These are phyloP conservation scores for Cladophialophora chaetospira DNA, from an alignment of 2,329 filamentous ascomycete genomes.

Conservation along the genomic window DNA sequence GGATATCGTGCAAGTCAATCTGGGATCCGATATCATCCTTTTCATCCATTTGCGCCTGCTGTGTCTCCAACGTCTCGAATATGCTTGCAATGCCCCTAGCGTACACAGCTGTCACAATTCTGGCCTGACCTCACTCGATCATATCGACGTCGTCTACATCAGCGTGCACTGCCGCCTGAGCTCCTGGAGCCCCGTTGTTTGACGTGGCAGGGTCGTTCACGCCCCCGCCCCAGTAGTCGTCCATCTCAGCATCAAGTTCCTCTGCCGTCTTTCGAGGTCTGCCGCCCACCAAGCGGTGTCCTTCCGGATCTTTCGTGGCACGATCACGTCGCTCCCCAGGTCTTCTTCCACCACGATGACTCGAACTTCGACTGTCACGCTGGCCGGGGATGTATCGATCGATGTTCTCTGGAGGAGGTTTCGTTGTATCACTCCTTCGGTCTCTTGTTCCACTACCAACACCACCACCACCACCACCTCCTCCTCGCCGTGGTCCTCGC, in stretches of 20 bases:
- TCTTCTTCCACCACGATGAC: constrained; percentile 48
- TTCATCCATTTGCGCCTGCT: background rate
- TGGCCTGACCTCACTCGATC: constrained; percentile 58
- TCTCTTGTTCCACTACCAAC: constrained; percentile 42
- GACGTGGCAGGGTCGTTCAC: constrained; percentile 41
- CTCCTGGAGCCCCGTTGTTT: constrained; percentile 36
- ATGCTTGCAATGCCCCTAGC: background rate
- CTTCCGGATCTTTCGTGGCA: constrained; percentile 36
- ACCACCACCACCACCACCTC: too few species aligned
- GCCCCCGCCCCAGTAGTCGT: constrained; percentile 75
- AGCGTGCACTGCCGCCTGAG: constrained; percentile 34
- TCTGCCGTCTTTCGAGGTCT: constrained; percentile 83
- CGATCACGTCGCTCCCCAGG: constrained; percentile 46
- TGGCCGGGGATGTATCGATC: constrained; percentile 76
- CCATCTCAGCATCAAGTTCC: constrained; percentile 95
- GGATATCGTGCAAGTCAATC: background rate
- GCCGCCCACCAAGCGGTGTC: constrained; percentile 53
- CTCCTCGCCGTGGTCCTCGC: constrained; percentile 41
- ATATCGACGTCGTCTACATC: constrained; percentile 66
- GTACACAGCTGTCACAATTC: background rate
- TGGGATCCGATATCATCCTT: background rate
- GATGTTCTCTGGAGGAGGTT: constrained; percentile 66
- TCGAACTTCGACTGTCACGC: constrained; percentile 44
- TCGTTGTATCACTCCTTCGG: constrained; percentile 56
- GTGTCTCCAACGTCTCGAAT: background rate